phyloP scores from a whole-genome alignment of 2,329 filamentous ascomycete species.

The Hyphodiscus sp. region DNA sequence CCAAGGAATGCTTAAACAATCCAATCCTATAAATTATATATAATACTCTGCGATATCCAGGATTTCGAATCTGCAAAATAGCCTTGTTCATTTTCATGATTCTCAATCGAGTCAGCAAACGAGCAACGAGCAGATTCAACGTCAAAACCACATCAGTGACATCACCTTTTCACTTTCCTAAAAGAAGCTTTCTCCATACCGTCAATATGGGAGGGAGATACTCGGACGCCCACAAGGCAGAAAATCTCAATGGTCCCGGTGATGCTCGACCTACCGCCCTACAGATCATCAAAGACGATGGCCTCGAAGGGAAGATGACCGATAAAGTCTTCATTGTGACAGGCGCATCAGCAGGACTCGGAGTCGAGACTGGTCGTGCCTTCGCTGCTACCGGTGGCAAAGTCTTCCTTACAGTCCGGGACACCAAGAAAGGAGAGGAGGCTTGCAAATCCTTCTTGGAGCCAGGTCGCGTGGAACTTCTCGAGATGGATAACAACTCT shows the following conservation, averaged over 20 bases:
- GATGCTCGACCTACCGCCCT: slow-evolving; percentile 31
- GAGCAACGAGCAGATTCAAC: background rate
- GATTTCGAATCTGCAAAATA: background rate
- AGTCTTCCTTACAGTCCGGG: slow-evolving; percentile 32
- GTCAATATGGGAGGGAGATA: slow-evolving; percentile 6
- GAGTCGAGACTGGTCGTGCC: slow-evolving; percentile 33
- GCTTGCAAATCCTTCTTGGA: slow-evolving; percentile 34
- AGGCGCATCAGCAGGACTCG: slow-evolving; percentile 33
- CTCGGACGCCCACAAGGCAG: slow-evolving; percentile 8
- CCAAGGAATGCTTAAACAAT: background rate
- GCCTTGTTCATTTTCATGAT: background rate
- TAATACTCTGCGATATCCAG: background rate
- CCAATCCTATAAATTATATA: background rate
- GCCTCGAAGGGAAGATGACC: slow-evolving; percentile 30
- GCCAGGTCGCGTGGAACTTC: slow-evolving; percentile 25
- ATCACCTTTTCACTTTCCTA: background rate
- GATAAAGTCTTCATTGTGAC: slow-evolving; percentile 35
- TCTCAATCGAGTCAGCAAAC: background rate
- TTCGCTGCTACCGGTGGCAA: slow-evolving; percentile 32
- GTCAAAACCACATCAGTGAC: background rate
- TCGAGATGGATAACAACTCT: slow-evolving; percentile 31
- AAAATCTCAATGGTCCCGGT: slow-evolving; percentile 23
- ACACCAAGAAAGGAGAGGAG: slow-evolving; percentile 29
- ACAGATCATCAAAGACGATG: slow-evolving; percentile 27
- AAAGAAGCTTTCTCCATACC: slow-evolving; percentile 4